phyloP scores from a whole-genome alignment of 306 rosid species.

The Prinsepia uniflora region DNA sequence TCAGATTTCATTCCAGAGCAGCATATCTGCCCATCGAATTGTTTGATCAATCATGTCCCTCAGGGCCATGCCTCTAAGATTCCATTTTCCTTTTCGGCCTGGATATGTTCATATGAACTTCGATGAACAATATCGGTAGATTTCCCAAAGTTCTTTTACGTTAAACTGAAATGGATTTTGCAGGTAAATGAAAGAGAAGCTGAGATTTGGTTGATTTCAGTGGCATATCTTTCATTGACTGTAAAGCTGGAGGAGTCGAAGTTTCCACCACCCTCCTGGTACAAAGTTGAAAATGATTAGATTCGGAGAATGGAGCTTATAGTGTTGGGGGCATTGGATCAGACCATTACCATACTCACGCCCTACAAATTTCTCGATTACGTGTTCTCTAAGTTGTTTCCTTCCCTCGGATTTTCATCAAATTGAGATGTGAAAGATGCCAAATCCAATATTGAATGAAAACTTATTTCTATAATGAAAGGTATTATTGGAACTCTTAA shows the following conservation, averaged over 20 bases:
- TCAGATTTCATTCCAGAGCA: slow-evolving; percentile 68
- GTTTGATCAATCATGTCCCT: slow-evolving; percentile 69
- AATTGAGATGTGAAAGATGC: neutral
- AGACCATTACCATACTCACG: slow-evolving; percentile 56
- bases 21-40: slow-evolving; percentile 73
- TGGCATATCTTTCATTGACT: slow-evolving; percentile 70
- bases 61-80: slow-evolving; percentile 54
- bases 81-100: neutral
- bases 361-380: slow-evolving; percentile 68
- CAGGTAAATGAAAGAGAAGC: neutral
- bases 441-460: slow-evolving; percentile 32
- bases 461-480: slow-evolving; percentile 45
- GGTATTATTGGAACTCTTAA: no score
- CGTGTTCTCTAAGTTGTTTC: slow-evolving; percentile 44
- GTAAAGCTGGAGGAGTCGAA: slow-evolving; percentile 74
- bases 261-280: slow-evolving; percentile 50
- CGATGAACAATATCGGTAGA: no score
- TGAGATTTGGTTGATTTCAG: slow-evolving; percentile 52
- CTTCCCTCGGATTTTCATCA: slow-evolving; percentile 35
- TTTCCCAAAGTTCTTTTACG: no score
- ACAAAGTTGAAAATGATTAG: slow-evolving; percentile 36
- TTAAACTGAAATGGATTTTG: neutral
- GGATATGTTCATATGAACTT: neutral
- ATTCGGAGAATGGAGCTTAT: slow-evolving; percentile 75
- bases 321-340: slow-evolving; percentile 62